Conservation (phyloP, 495 filamentous ascomycete genomes). For the Apodospora peruviana region DNA sequence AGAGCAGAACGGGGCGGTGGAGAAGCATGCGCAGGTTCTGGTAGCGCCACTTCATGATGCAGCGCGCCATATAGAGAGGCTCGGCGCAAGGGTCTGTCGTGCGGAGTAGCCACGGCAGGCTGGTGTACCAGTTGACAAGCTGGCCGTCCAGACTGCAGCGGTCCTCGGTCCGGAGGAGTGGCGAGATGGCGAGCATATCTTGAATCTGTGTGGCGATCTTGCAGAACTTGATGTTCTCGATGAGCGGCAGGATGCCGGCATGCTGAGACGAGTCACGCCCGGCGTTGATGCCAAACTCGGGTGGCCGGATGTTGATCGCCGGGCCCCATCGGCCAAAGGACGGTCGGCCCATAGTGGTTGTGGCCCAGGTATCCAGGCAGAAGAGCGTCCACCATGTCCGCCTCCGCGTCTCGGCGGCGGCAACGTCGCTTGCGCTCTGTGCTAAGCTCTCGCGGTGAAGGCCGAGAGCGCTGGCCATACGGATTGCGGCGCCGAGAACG, state of each 20-base stretch:
- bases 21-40: constrained; percentile 74
- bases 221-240: constrained; percentile 76
- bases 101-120: constrained; percentile 64
- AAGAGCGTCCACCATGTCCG: constrained; percentile 78
- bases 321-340: constrained; percentile 71
- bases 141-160: constrained; percentile 60
- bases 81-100: constrained; percentile 66
- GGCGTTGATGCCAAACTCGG: constrained; percentile 48
- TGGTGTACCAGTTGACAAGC: constrained; percentile 66
- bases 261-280: constrained; percentile 48
- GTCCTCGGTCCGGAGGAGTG: constrained; percentile 60
- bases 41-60: constrained; percentile 79
- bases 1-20: constrained; percentile 69
- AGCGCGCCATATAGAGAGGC: constrained; percentile 61
- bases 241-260: constrained; percentile 61
- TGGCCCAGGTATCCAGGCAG: constrained; percentile 75
- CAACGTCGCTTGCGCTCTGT: constrained; percentile 45
- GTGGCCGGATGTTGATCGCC: constrained; percentile 64
- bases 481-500: constrained; percentile 58
- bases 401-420: constrained; percentile 57
- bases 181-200: constrained; percentile 65
- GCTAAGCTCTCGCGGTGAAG: constrained; percentile 67
- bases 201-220: constrained; percentile 75
- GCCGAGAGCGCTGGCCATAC: constrained; percentile 68
- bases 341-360: constrained; percentile 69